These are phyloP conservation scores for Mycena galericulata DNA, from an alignment of 768 basidiomycete genomes.

Conservation along the genomic window DNA sequence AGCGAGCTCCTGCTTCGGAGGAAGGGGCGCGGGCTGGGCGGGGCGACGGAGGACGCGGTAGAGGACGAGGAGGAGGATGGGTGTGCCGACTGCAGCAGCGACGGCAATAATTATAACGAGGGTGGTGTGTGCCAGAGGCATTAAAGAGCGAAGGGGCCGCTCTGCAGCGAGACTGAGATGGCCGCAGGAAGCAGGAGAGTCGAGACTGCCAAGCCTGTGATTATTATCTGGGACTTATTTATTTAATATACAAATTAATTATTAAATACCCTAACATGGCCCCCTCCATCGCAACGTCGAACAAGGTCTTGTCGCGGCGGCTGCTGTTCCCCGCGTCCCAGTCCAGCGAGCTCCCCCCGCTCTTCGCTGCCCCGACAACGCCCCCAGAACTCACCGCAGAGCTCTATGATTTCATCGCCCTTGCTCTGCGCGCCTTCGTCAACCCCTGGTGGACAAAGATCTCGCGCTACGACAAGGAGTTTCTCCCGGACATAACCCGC, in stretches of 20 bases:
- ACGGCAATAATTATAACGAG: conserved; percentile 67
- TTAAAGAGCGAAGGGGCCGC: conserved; percentile 13
- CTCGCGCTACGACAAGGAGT: conserved; percentile 85
- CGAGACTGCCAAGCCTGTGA: too few relatives aligned
- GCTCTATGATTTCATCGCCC: conserved; percentile 84
- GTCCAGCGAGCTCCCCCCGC: conserved; percentile 60
- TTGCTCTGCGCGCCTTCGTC: conserved; percentile 82
- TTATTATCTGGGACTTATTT: too few relatives aligned
- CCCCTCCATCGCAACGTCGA: conserved; percentile 36
- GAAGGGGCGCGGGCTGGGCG: conserved; percentile 59
- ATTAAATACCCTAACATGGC: conserved; percentile 18
- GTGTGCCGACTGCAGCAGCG: conserved; percentile 55
- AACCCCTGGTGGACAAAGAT: conserved; percentile 90
- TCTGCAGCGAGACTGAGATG: too few relatives aligned
- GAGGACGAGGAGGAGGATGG: conserved; percentile 52
- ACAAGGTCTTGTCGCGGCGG: conserved; percentile 60
- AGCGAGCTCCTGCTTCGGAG: conserved; percentile 74
- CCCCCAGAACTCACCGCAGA: conserved; percentile 72
- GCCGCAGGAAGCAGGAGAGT: too few relatives aligned
- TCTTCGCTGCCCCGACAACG: conserved; percentile 59
- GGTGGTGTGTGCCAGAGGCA: conserved; percentile 47
- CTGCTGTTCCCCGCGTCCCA: conserved; percentile 72
- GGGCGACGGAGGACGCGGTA: conserved; percentile 52
- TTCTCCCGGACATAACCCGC: conserved; percentile 76
- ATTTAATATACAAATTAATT: too few relatives aligned